These are phyloP conservation scores for Xenoacremonium recifei DNA, from an alignment of 2,329 filamentous ascomycete genomes.

Conservation along the genomic window DNA sequence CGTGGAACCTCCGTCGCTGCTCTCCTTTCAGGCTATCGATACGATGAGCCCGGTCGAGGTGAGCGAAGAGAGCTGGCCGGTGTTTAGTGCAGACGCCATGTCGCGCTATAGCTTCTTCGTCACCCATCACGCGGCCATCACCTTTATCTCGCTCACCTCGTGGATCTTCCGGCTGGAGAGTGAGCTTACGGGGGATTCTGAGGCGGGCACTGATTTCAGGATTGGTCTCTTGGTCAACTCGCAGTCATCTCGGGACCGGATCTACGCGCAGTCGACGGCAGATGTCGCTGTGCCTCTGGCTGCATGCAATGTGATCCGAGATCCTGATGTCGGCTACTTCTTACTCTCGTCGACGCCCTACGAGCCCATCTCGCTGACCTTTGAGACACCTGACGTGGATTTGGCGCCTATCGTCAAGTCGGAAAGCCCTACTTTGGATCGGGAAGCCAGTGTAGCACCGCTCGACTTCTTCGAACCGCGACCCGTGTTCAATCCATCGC, in stretches of 20 bases:
- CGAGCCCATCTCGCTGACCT: constrained; percentile 57
- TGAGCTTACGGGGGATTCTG: constrained; percentile 55
- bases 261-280: constrained; percentile 53
- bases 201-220: constrained; percentile 60
- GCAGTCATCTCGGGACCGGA: constrained; percentile 55
- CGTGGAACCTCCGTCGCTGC: constrained; percentile 45
- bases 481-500: constrained; percentile 63
- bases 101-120: constrained; percentile 64
- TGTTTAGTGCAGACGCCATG: constrained; percentile 59
- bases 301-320: constrained; percentile 52
- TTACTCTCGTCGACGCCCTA: constrained; percentile 58
- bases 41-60: constrained; percentile 55
- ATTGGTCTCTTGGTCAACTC: constrained; percentile 59
- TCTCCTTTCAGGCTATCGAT: constrained; percentile 63
- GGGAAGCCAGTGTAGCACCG: constrained; percentile 42
- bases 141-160: constrained; percentile 56
- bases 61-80: constrained; percentile 58
- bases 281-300: constrained; percentile 50
- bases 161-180: constrained; percentile 65
- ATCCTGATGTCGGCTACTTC: constrained; percentile 64
- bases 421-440: constrained; percentile 43
- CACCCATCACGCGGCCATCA: constrained; percentile 60
- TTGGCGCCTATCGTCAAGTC: constrained; percentile 40
- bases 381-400: constrained; percentile 57
- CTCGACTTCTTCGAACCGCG: constrained; percentile 61